Conservation (phyloP, 805 yeast species). For the Candida jianshihensis region DNA sequence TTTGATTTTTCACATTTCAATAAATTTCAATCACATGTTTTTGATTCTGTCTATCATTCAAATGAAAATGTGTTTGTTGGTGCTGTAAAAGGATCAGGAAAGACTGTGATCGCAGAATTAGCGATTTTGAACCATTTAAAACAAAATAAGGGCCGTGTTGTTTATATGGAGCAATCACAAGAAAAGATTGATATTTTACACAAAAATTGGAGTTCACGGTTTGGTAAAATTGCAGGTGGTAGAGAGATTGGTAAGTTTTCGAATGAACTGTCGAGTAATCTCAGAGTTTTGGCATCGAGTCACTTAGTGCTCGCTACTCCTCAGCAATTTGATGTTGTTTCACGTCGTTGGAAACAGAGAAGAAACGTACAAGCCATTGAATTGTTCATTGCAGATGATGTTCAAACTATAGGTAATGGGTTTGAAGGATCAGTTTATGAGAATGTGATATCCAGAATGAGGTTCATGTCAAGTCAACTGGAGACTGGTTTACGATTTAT, state of each 20-base stretch:
- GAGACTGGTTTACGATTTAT: constrained; percentile 54
- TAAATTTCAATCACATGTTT: constrained; percentile 66
- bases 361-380: constrained; percentile 63
- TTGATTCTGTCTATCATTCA: constrained; percentile 49
- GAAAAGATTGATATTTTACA: constrained; percentile 41
- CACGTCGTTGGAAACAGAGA: constrained; percentile 80
- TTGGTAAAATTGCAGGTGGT: constrained; percentile 45
- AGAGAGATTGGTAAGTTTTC: constrained; percentile 50
- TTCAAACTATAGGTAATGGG: constrained; percentile 59
- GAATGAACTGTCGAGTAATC: constrained; percentile 44
- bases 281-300: constrained; percentile 45
- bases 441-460: constrained; percentile 58
- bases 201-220: constrained; percentile 47
- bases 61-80: constrained; percentile 62
- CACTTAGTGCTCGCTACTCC: constrained; percentile 79
- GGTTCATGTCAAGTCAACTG: constrained; percentile 61
- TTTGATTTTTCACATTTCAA: constrained; percentile 55
- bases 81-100: constrained; percentile 70
- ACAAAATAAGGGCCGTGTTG: constrained; percentile 58
- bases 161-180: constrained; percentile 64
- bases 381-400: constrained; percentile 64
- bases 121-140: constrained; percentile 71
- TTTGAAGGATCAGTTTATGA: constrained; percentile 61
- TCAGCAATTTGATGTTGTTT: constrained; percentile 60
- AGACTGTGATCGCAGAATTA: constrained; percentile 62